Evolutionary conservation across 192 early-diverging fungal genomes (phyloP), one percentile per base, ranked within the genome.

Genomic region (Umbelopsis vinacea): DNA sequence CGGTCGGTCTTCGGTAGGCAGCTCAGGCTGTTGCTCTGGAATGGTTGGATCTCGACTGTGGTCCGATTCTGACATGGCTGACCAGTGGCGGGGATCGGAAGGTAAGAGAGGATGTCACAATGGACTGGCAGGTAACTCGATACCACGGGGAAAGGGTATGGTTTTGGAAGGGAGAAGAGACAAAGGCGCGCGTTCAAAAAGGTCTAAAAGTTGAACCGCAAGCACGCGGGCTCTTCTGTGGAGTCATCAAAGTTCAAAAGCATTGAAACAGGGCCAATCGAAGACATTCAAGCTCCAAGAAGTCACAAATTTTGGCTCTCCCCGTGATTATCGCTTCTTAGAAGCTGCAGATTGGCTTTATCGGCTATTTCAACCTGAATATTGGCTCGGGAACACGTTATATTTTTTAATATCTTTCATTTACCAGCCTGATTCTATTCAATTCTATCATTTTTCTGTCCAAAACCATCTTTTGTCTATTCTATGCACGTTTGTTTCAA

Each of bases 121-220:
- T 63, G 57, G 57, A 63, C 57, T 63, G 57, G 57, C 57, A 63
- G 57, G 57, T 63, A 63, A 63, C 57, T 63, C 57, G 57, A 63
- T 63, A 63, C 57, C 57, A 63, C 57, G 57, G 33, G 57, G 17
- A 37, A 63, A 63, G 57, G 48, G 57, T 63, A 17, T n/a, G n/a
- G 57, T 17, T 43, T 43, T 43, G 29, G 57, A 33, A n/a, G 33
- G 35, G 57, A 35, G 24, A 63, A 63, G 33, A 63, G 19, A 29
- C 26, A 63, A 29, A 1, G 33, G 57, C 57, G 57, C 57, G 57
- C 57, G 57, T 63, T 63, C 57, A 63, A 63, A 63, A 63, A 29
- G 57, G 57, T 17, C 57, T 63, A 63, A 63, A 63, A 63, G 29
- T 63, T 63, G 57, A 63, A 63, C 57, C 57, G 35, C 57, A 63